Evolutionary conservation across 2,329 filamentous ascomycete species (phyloP), one percentile per base, ranked within the genome.

Genomic region (Ceratocystis cubensis): DNA sequence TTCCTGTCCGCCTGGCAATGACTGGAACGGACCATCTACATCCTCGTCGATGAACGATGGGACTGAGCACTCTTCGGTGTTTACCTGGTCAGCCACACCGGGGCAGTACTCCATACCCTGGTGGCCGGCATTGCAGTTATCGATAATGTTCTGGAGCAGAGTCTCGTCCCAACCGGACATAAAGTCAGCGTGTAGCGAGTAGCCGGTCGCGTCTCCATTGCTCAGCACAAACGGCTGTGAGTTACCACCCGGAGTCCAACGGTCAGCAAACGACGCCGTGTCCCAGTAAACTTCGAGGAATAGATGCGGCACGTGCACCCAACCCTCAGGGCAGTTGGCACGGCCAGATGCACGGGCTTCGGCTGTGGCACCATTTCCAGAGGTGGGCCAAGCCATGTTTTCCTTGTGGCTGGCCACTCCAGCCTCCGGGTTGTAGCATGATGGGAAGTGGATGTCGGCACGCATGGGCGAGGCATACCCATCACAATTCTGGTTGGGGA

Each of bases 111-210:
- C 81, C 77, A 89, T 85, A 63, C 83, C 83, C 5, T 72, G 70
- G 67, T 80, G 80, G 62, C 83, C 81, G 59, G 81, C 82, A 71
- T 85, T 78, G 77, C 88, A 90, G 63, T 78, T 82, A 72, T 88
- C 79, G 70, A 89, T 84, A 70, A 88, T 87, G 69, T 81, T 78
- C 74, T 88, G 84, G 63, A 89, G 83, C 59, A 81, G 79, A 33
- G 77, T 74, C 69, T 82, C 78, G 70, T 91, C 84, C 88, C 88
- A 91, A 17, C 83, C 88, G 69, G 88, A 84, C 70, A 88, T 75
- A 76, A 91, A 91, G 74, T 91, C 88, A 61, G 80, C 87, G 75
- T 91, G 88, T 68, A 81, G 81, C 71, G 83, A 84, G 76, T 83
- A 89, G 66, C 88, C 88, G 10, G 88, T 88, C 22, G 80, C 77